Conservation (phyloP, 1,284 basidiomycete genomes). For the Ceratorhiza oryzae-sativae region DNA sequence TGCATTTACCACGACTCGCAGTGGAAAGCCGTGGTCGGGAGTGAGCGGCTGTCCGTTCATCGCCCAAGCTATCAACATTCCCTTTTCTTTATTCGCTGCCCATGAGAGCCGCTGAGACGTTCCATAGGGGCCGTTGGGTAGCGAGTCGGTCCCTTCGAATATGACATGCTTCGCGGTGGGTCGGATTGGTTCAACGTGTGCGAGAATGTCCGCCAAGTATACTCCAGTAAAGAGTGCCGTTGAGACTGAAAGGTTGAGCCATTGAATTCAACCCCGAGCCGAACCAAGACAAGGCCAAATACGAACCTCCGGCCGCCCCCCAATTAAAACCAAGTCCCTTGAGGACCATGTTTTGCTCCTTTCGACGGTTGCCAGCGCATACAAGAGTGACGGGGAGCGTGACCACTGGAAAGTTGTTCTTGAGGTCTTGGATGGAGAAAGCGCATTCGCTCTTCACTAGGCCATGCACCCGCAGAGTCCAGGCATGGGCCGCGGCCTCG, state of each 20-base stretch:
- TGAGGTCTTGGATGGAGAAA: conserved; percentile 58
- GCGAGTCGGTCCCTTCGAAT: conserved; percentile 68
- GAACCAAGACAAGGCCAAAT: neutral
- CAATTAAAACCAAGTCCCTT: conserved; percentile 69
- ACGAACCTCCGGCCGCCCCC: conserved; percentile 57
- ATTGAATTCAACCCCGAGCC: neutral
- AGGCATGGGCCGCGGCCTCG: conserved; percentile 53
- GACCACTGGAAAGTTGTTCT: conserved; percentile 59
- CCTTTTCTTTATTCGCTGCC: conserved; percentile 59
- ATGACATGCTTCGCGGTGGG: conserved; percentile 60
- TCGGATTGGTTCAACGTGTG: conserved; percentile 57
- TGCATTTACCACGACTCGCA: conserved; percentile 57
- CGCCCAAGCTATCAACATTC: conserved; percentile 68
- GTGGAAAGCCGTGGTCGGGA: conserved; percentile 72
- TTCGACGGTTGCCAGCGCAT: conserved; percentile 72
- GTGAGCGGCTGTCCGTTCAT: conserved; percentile 67
- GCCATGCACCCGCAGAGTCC: conserved; percentile 63
- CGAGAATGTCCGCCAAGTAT: conserved; percentile 65
- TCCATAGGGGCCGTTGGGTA: conserved; percentile 73
- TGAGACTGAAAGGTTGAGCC: conserved; percentile 51
- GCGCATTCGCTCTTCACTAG: conserved; percentile 56
- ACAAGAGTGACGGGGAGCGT: conserved; percentile 71
- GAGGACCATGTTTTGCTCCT: conserved; percentile 72
- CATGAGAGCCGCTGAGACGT: conserved; percentile 64
- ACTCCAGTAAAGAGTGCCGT: conserved; percentile 74